These are phyloP conservation scores for Kazachstania viticola DNA, from an alignment of 805 yeast species.

Conservation along the genomic window DNA sequence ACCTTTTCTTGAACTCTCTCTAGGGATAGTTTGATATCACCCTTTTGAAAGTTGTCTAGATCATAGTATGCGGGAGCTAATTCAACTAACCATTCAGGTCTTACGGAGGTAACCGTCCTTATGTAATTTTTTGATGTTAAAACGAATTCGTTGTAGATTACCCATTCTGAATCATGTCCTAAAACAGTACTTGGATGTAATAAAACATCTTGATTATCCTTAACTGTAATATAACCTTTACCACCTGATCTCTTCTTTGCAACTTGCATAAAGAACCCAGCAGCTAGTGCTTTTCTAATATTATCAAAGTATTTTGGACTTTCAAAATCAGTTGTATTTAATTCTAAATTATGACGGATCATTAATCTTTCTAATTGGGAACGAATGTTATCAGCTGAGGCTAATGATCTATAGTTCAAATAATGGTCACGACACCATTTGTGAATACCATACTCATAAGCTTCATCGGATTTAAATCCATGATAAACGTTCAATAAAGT, in stretches of 20 bases:
- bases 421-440: slow-evolving; percentile 91
- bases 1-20: slow-evolving; percentile 48
- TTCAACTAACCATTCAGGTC: slow-evolving; percentile 87
- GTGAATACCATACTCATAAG: slow-evolving; percentile 48
- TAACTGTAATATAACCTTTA: slow-evolving; percentile 80
- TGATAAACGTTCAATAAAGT: slow-evolving; percentile 82
- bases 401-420: slow-evolving; percentile 70
- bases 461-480: slow-evolving; percentile 69
- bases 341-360: slow-evolving; percentile 67
- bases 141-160: slow-evolving; percentile 89
- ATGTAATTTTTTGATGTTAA: slow-evolving; percentile 88
- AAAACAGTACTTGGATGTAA: slow-evolving; percentile 89
- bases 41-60: slow-evolving; percentile 52
- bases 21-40: slow-evolving; percentile 59
- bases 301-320: slow-evolving; percentile 62
- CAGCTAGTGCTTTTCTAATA: slow-evolving; percentile 72
- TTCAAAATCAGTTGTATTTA: slow-evolving; percentile 56
- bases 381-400: slow-evolving; percentile 80
- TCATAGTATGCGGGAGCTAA: slow-evolving; percentile 58
- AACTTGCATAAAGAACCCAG: slow-evolving; percentile 98
- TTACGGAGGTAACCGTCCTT: slow-evolving; percentile 82
- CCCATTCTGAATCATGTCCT: slow-evolving; percentile 86
- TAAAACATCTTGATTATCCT: slow-evolving; percentile 91
- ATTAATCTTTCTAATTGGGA: slow-evolving; percentile 71
- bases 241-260: slow-evolving; percentile 81